Evolutionary conservation across 2,329 filamentous ascomycete species (phyloP), one percentile per base, ranked within the genome.

Genomic region (Neodidymelliopsis sp.): DNA sequence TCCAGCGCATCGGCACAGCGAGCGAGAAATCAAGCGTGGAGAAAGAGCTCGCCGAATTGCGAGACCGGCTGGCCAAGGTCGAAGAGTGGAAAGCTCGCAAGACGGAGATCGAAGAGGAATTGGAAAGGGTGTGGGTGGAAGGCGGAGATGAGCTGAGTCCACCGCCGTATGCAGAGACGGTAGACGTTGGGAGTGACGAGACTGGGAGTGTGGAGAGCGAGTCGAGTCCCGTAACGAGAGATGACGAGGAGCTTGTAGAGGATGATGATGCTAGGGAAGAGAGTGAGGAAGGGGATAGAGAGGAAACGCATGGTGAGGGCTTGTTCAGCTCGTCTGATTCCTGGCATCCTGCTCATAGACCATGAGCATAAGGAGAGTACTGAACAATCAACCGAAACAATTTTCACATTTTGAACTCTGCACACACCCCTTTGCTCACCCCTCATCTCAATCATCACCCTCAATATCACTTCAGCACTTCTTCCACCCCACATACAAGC

Each of bases 21-120:
- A 84, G 88, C 50, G 94, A 99, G 78, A 96, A 97, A 77, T 86
- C 92, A 71, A 89, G 90, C 16, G 91, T 97, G 6, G 92, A 97
- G 76, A 90, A 90, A 70, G 94, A 99, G 72, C 78, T 97, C 12
- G 83, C 88, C 38, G 91, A 97, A 59, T 80, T 99, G 31, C 84
- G 87, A 22, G 90, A 93, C 70, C 82, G 88, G 18, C 77, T 99
- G 6, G 81, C 84, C 9, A 87, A 90, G 73, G 93, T 97, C 0
- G 88, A 93, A 43, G 82, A 86, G 62, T 95, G 91, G 91, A 91
- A 93, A 78, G 75, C 77, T 57, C 82, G 94, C 39, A 84, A 85
- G 25, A 81, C 85, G 39, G 89, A 91, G 71, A 95, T 99, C 63
- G 91, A 97, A 65, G 75, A 75, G 31, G 93, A 99, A 75, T 77